phyloP scores from a whole-genome alignment of 2,329 filamentous ascomycete species.

The Sporothrix euskadiensis region DNA sequence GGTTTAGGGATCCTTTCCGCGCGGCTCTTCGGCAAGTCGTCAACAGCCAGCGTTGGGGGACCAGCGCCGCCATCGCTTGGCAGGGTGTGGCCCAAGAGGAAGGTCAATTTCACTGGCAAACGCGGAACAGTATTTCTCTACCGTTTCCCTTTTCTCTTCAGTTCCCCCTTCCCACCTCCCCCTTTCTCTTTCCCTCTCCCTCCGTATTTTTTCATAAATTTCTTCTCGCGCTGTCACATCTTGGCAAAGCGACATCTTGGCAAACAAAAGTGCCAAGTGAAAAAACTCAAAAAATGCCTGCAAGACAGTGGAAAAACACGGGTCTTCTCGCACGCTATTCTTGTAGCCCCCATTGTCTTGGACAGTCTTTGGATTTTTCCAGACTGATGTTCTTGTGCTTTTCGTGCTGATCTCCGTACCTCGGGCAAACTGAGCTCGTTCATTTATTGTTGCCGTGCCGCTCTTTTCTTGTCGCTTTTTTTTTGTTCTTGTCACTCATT shows the following conservation, averaged over 20 bases:
- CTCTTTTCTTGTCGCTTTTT: background rate
- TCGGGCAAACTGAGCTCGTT: background rate
- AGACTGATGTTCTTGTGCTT: background rate
- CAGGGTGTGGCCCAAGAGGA: background rate
- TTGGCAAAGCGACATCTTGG: background rate
- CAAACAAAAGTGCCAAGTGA: background rate
- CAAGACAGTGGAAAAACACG: background rate
- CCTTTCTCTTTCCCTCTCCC: background rate
- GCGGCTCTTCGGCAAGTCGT: slow-evolving; percentile 1
- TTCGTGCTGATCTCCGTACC: background rate
- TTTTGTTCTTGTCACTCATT: background rate
- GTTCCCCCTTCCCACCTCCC: background rate
- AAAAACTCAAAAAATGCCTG: background rate
- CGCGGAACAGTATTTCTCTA: background rate
- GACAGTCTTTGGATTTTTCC: background rate
- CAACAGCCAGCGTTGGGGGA: background rate
- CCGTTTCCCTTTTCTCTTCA: background rate
- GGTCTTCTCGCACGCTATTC: too few relatives aligned
- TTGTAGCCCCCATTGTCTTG: background rate
- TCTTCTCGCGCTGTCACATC: background rate
- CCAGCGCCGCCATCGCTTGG: background rate
- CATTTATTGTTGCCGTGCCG: slow-evolving; percentile 19
- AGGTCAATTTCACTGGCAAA: background rate
- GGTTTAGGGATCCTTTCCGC: too few relatives aligned
- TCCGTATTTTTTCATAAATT: background rate